Evolutionary conservation across 1,284 basidiomycete species (phyloP), one percentile per base, ranked within the genome.

Genomic region (Phlebopus sp.): DNA sequence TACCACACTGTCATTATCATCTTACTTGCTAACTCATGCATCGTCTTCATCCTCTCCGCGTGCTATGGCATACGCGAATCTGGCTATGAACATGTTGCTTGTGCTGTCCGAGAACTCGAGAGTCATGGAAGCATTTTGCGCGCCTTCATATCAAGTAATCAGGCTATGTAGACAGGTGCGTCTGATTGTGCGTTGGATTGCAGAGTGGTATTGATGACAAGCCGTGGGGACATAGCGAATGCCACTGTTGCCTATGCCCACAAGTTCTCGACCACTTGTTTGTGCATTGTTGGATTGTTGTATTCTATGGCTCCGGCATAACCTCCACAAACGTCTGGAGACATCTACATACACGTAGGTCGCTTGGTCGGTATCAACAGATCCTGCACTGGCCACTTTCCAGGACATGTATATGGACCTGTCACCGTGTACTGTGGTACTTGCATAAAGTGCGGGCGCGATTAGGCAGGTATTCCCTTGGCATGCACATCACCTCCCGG

Each of bases 301-400:
- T 57, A 70, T 82, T 7, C 66, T 86, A n/a, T 86, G 81, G 80
- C 59, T 84, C 21, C 75, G 81, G 17, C 83, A 86, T 55, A 84
- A 84, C 57, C 62, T 86, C 32, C 81, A 84, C 47, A 82, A 75
- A 56, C 73, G 70, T 18, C 63, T 86, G 5, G 80, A 85, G 48
- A 71, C 75, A 1, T 67, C 72, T 21, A 74, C 75, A 3, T 84
- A 83, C 54, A 62, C 71, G 83, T 82, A 55, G 41, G 78, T 64
- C 5, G 15, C 25, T 38, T 42, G n/a, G 5, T 36, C 23, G 3
- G 38, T 34, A 18, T 15, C n/a, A 18, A 23, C 1, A 17, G 23
- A 23, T 27, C 13, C n/a, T 13, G 11, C 4, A 37, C 42, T 53
- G 10, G 57, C 15, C 17, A 15, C 11, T 19, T 17, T 34, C 27